Evolutionary conservation across 140 eudicot species (phyloP).

Genomic region (Bidens hawaiensis): DNA sequence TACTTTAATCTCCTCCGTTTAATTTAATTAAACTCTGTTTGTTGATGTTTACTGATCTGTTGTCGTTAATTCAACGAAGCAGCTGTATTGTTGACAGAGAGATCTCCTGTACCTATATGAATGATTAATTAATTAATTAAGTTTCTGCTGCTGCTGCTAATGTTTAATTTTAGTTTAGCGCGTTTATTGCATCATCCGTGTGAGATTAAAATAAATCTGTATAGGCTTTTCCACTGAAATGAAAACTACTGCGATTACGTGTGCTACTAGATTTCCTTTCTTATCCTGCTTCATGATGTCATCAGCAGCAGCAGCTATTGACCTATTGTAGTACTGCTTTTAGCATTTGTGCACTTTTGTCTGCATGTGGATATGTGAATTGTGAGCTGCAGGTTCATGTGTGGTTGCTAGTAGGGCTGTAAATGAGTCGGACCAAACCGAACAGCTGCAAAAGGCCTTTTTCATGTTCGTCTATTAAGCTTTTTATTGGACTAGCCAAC

Average conservation of each 20-base stretch:
- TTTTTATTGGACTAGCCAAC: too few relatives aligned
- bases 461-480: too few relatives aligned
- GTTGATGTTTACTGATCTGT: slow-evolving; percentile 21
- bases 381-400: background rate
- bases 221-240: too few relatives aligned
- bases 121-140: too few relatives aligned
- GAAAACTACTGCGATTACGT: too few relatives aligned
- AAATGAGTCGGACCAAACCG: too few relatives aligned
- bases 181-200: too few relatives aligned
- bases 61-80: slow-evolving; percentile 2
- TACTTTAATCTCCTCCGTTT: background rate
- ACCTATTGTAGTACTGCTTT: background rate
- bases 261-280: slow-evolving; percentile 1
- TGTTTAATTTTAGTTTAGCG: too few relatives aligned
- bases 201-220: too few relatives aligned
- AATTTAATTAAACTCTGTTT: slow-evolving; percentile 6
- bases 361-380: background rate
- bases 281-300: slow-evolving; percentile 1
- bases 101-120: background rate
- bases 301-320: too few relatives aligned
- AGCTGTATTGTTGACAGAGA: background rate
- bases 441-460: too few relatives aligned
- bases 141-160: background rate
- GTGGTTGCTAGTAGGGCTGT: background rate
- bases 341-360: background rate